phyloP scores from a whole-genome alignment of 192 early-diverging fungal genomes.

The Coemansia javaensis region DNA sequence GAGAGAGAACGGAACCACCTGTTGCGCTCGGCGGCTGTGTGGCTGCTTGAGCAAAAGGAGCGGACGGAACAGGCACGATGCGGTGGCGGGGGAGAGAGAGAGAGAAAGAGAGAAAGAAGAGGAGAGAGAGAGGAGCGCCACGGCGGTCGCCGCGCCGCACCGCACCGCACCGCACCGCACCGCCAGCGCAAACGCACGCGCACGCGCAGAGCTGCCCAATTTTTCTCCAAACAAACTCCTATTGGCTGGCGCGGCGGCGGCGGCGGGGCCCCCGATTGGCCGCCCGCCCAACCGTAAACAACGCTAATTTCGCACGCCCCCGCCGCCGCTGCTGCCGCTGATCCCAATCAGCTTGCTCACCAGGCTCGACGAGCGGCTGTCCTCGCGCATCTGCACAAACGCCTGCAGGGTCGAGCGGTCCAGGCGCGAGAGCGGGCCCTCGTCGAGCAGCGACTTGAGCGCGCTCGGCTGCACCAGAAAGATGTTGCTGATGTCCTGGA shows the following conservation, averaged over 20 bases:
- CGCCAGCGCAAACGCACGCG: no score
- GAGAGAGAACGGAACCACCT: not conserved
- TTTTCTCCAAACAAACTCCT: constrained; percentile 4
- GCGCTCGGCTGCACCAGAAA: constrained; percentile 91
- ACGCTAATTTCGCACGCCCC: no score
- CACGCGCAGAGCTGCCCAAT: not conserved
- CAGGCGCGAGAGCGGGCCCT: constrained; percentile 76
- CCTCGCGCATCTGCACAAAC: constrained; percentile 85
- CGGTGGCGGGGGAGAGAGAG: no score
- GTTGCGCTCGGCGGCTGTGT: no score
- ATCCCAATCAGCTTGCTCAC: constrained; percentile 33
- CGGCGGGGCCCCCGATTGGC: no score
- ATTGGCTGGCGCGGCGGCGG: no score
- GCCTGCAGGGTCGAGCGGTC: constrained; percentile 75
- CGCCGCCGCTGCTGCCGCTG: no score
- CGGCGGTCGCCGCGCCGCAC: no score
- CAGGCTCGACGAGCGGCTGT: constrained; percentile 59
- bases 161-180: no score
- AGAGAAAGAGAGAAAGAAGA: constrained; percentile 2
- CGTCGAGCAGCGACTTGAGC: constrained; percentile 78
- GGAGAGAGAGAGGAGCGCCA: not conserved
- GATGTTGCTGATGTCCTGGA: constrained; percentile 89
- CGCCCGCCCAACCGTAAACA: constrained; percentile 12
- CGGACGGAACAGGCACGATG: no score
- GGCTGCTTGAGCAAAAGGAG: not conserved